Evolutionary conservation across 441 rosid genomes (phyloP), one percentile per base, ranked within the genome.

Genomic region (Populus hybrid): DNA sequence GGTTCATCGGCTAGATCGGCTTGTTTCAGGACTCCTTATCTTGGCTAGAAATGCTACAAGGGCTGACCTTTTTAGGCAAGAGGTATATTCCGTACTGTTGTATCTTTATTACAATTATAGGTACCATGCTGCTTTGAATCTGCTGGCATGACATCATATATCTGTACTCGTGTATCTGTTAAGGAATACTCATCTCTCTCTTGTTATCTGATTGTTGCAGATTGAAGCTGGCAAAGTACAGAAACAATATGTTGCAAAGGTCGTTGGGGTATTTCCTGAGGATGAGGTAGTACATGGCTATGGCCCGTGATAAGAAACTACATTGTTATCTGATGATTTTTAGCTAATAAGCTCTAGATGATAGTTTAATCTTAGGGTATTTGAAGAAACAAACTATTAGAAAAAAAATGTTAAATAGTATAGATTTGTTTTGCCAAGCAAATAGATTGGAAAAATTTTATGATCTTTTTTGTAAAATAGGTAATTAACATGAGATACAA

Each of bases 21-120:
- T 94, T 70, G 95, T 94, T 82, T 94, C 97, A 20, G 97, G 99
- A 76, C 90, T 96, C 76, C 98, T 94, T 72, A 96, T 95, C 83
- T 82, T 94, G 80, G 97, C 97, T 70, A 90, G 97, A 88, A 94
- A 83, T 88, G 90, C 98, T 76, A 81, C 89, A 24, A 94, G 86
- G 83, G 95, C 99, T 83, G 95, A 91, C 75, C 68, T 86, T 78
- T 96, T 96, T 80, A 90, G 98, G 84, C 89, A 91, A 84, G 95
- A 95, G 90, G 98, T 90, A 87, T 78, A 69, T 67, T 59, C 69
- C 21, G 21, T 66, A n/a, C 26, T 11, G 26, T 26, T 40, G n/a
- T 65, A 32, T 61, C 40, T 21, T 30, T 10, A 40, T 35, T 20
- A 6, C 26, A 2, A 0, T 59, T 30, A 23, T 21, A 21, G 57